Percentiles rank a stretch among this genome's conserved stretches.
These are phyloP conservation scores for Venturia asperata DNA, from an alignment of 2,329 filamentous ascomycete genomes.

Conservation along the genomic window DNA sequence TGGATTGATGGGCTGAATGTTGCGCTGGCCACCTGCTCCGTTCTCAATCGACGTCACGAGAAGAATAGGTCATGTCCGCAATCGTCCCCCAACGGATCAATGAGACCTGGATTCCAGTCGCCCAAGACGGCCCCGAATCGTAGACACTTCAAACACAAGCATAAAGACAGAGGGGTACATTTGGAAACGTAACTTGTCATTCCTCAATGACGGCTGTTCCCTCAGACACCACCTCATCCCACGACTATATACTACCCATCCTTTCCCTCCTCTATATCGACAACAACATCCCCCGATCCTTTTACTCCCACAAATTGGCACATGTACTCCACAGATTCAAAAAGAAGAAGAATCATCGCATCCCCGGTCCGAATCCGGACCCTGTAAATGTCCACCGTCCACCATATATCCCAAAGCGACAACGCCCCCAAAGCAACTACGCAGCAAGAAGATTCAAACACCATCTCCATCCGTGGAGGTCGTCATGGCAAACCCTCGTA, in stretches of 20 bases:
- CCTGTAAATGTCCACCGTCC: neutral
- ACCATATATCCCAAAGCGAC: neutral
- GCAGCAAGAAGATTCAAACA: neutral
- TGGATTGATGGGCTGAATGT: too few relatives aligned
- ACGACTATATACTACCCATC: neutral
- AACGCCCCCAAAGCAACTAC: too few relatives aligned
- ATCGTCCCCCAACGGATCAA: too few relatives aligned
- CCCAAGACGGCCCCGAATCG: too few relatives aligned
- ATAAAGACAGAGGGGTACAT: neutral
- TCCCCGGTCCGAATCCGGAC: neutral
- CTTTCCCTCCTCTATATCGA: neutral
- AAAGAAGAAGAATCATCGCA: neutral
- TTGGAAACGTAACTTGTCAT: neutral
- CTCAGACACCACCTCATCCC: neutral
- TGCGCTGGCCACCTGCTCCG: too few relatives aligned
- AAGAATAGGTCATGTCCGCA: too few relatives aligned
- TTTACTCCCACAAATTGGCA: constrained; percentile 8
- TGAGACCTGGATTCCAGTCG: too few relatives aligned
- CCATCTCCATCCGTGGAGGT: neutral
- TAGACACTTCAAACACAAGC: too few relatives aligned
- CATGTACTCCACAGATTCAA: constrained; percentile 9
- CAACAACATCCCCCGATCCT: neutral
- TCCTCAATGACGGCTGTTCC: neutral
- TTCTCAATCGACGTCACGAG: too few relatives aligned
- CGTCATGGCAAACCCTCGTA: neutral